Evolutionary conservation across 306 rosid species (phyloP).

Genomic region (Prunus padus): DNA sequence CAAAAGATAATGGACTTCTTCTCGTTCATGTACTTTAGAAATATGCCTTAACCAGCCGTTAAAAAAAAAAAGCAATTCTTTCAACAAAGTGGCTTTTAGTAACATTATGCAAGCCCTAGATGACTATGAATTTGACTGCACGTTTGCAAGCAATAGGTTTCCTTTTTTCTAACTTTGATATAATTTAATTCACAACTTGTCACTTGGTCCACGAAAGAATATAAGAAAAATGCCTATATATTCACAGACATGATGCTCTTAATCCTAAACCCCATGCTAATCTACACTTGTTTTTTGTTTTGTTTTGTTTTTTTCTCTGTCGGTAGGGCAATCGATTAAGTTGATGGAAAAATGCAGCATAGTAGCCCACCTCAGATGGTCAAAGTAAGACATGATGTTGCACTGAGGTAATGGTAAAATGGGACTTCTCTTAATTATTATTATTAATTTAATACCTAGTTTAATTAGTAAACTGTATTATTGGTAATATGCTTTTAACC

Average conservation of each 20-base stretch:
- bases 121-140: neutral
- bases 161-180: neutral
- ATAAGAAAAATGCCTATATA: constrained; percentile 3
- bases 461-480: neutral
- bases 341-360: neutral
- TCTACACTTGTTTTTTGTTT: neutral
- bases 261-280: neutral
- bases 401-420: constrained; percentile 16
- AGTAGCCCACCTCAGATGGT: constrained; percentile 10
- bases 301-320: neutral
- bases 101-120: constrained; percentile 1
- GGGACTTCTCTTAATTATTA: neutral
- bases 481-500: neutral
- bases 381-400: constrained; percentile 16
- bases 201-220: neutral
- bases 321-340: neutral
- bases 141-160: neutral
- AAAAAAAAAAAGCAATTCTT: neutral
- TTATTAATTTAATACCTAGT: neutral
- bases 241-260: constrained; percentile 13
- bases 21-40: neutral
- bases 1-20: constrained; percentile 10
- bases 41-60: constrained; percentile 5
- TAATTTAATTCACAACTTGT: neutral
- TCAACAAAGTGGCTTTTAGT: constrained; percentile 13